Base-by-base conservation (phyloP, 2,329 filamentous ascomycete species). In the Chaetomiaceae sp. region DNA sequence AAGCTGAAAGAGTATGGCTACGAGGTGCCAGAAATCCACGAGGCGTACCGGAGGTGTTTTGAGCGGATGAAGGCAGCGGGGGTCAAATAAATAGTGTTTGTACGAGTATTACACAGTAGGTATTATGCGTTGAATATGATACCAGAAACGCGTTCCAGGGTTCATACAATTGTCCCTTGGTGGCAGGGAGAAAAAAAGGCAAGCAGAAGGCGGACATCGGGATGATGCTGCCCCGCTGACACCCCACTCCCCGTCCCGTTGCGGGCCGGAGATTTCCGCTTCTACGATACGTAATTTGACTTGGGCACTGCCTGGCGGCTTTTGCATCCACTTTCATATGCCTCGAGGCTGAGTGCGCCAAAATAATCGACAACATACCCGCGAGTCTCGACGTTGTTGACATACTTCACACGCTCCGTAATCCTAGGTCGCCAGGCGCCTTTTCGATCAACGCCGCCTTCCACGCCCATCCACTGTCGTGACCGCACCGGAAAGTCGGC, bases 1-100 rank as follows among this genome's bases (percentile, higher is more conserved):
- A 84, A 83, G 72, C 72, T 86, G 53, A 74, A 72, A 63, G 77
- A 82, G 69, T 85, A 84, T 65, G 71, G 72, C 14, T 79, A 77
- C 62, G 71, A 76, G 58, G 71, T 87, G 25, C 80, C 81, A 7
- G 81, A 85, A 70, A 72, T 87, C 40, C 80, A 84, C 62, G 75
- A 79, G 57, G 82, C 81, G 11, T 87, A 86, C 65, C 71, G 73
- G 63, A 66, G 67, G 61, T 85, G 82, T 69, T 86, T 86, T 69
- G 76, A 80, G 72, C 72, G 81, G 59, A 85, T 86, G 81, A 81
- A 77, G 66, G 76, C 75, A 38, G 74, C 71, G 48, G 80, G 79
- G 36, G 68, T 77, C 40, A 70, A 77, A 69, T 82, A 74, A 53
- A 38, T 27, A 42, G 20, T 39, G 4, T 27, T 8, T 5, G 29